These are phyloP conservation scores for Fomitopsis pinicola DNA, from an alignment of 1,284 basidiomycete species.

Conservation along the genomic window DNA sequence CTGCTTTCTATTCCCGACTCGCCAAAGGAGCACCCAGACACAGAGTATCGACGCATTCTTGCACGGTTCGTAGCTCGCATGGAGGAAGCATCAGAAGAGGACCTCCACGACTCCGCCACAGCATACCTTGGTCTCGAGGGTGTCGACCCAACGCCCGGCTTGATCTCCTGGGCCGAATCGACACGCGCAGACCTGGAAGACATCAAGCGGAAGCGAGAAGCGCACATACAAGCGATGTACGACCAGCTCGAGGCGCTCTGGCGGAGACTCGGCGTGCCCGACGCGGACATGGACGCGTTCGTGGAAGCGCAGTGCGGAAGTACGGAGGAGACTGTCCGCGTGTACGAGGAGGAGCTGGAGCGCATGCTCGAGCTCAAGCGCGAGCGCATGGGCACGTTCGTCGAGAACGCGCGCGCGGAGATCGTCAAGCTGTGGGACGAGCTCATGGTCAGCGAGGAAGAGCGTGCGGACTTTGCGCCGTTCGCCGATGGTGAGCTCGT, in stretches of 20 bases:
- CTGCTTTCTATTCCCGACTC: constrained; percentile 18
- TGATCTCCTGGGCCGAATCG: constrained; percentile 60
- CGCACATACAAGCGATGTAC: constrained; percentile 81
- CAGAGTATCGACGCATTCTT: constrained; percentile 55
- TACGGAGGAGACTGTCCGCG: constrained; percentile 66
- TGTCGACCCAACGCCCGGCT: constrained; percentile 63
- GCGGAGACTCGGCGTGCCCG: constrained; percentile 70
- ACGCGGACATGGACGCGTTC: constrained; percentile 76
- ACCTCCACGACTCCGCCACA: constrained; percentile 34
- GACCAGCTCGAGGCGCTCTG: constrained; percentile 82
- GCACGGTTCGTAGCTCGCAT: constrained; percentile 55
- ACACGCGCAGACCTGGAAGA: constrained; percentile 61
- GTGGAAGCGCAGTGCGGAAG: constrained; percentile 77
- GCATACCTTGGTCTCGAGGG: constrained; percentile 43
- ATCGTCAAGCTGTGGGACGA: constrained; percentile 84
- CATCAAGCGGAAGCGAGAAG: constrained; percentile 63
- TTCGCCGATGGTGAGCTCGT: constrained; percentile 70
- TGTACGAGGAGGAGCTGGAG: constrained; percentile 88
- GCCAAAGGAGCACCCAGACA: constrained; percentile 28
- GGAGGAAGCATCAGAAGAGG: constrained; percentile 56
- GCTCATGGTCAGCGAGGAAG: constrained; percentile 81
- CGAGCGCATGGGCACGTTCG: constrained; percentile 84
- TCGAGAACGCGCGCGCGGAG: constrained; percentile 78
- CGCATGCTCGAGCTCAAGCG: constrained; percentile 88
- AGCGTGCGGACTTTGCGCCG: constrained; percentile 76